A percentile compares a stretch with the other conserved stretches of the same genome.
phyloP scores from a whole-genome alignment of 352 stramenopile genomes.

The Phytophthora tubulina region DNA sequence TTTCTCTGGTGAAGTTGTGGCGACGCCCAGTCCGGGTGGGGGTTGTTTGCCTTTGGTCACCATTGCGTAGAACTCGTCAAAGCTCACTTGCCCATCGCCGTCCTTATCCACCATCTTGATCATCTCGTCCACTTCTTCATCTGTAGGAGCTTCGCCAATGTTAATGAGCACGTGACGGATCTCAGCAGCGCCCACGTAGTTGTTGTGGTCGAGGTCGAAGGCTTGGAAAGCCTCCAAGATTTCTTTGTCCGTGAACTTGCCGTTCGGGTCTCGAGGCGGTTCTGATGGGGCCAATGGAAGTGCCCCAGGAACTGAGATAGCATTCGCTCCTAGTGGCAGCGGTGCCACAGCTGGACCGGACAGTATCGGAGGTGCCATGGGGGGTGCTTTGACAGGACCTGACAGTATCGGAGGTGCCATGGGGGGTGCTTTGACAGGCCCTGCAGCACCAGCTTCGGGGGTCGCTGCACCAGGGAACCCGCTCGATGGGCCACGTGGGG shows the following conservation, averaged over 20 bases:
- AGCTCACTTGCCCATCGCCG: slow-evolving; percentile 94
- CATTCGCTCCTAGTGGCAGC: slow-evolving; percentile 63
- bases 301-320: slow-evolving; percentile 59
- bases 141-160: slow-evolving; percentile 94
- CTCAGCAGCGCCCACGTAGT: slow-evolving; percentile 95
- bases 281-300: slow-evolving; percentile 71
- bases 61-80: slow-evolving; percentile 97
- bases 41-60: slow-evolving; percentile 94
- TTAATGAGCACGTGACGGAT: slow-evolving; percentile 96
- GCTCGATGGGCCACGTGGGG: slow-evolving; percentile 35
- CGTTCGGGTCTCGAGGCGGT: slow-evolving; percentile 91
- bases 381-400: slow-evolving; percentile 55
- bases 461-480: slow-evolving; percentile 51
- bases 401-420: slow-evolving; percentile 73
- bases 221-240: slow-evolving; percentile 95
- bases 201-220: slow-evolving; percentile 97
- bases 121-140: slow-evolving; percentile 98
- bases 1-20: slow-evolving; percentile 44
- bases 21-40: slow-evolving; percentile 81
- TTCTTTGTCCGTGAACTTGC: slow-evolving; percentile 97
- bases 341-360: slow-evolving; percentile 73
- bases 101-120: slow-evolving; percentile 97
- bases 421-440: slow-evolving; percentile 56
- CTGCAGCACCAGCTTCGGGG: slow-evolving; percentile 45
- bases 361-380: slow-evolving; percentile 68